Percentiles rank a stretch among this genome's conserved stretches.
phyloP scores from a whole-genome alignment of 148 eudicot species.

The Pouteria glomerata region DNA sequence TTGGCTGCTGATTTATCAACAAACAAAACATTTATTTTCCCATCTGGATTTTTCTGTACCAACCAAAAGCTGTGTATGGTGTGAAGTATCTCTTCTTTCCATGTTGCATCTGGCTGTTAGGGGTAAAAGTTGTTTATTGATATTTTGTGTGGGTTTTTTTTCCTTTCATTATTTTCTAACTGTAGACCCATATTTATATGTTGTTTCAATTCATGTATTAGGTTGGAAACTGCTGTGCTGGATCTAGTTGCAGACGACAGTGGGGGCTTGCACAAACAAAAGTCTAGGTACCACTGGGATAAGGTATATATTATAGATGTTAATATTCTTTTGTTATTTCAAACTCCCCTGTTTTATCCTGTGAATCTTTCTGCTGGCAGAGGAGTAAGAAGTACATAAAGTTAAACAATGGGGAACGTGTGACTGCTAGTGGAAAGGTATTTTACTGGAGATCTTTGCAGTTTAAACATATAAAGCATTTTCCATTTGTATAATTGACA shows the following conservation, averaged over 20 bases:
- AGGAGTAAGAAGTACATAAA: constrained; percentile 87
- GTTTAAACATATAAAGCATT: not conserved
- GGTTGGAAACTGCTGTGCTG: constrained; percentile 86
- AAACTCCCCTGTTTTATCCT: not conserved
- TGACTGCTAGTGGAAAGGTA: constrained; percentile 96
- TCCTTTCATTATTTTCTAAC: not conserved
- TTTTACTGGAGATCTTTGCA: not conserved
- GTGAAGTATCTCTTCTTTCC: no score
- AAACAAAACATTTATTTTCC: not conserved
- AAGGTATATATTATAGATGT: constrained; percentile 37
- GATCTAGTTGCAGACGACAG: constrained; percentile 79
- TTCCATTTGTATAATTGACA: not conserved
- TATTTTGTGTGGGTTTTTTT: not conserved
- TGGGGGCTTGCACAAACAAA: constrained; percentile 68
- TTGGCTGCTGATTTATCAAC: not conserved
- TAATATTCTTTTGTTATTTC: constrained; percentile 9
- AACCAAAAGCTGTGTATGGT: not conserved
- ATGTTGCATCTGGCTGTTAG: not conserved
- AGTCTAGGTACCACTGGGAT: constrained; percentile 75
- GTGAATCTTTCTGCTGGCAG: constrained; percentile 32
- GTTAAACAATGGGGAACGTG: constrained; percentile 82
- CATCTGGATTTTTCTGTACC: not conserved
- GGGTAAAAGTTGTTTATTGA: not conserved
- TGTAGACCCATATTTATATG: not conserved
- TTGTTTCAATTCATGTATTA: constrained; percentile 17